A percentile compares a stretch with the other conserved stretches of the same genome.
These are phyloP conservation scores for Fusarium sublunatum DNA, from an alignment of 2,329 filamentous ascomycete species.

Conservation along the genomic window DNA sequence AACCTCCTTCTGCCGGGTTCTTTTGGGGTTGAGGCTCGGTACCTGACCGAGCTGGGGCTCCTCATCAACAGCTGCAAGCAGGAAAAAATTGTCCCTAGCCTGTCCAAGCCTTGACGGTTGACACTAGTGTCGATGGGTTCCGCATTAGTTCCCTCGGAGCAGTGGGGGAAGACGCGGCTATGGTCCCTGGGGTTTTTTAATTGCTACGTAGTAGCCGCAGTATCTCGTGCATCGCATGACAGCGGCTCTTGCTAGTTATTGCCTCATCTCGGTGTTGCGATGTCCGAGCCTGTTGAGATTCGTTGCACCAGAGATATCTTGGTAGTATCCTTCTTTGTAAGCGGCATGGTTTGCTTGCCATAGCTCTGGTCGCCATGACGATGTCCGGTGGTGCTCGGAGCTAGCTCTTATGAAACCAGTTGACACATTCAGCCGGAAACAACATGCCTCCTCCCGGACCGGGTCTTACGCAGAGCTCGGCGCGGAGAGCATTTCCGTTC, in stretches of 20 bases:
- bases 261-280: slow-evolving; percentile 38
- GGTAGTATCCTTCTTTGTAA: slow-evolving; percentile 2
- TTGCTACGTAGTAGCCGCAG: slow-evolving; percentile 10
- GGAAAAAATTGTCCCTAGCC: slow-evolving; percentile 32
- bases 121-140: slow-evolving; percentile 37
- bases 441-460: slow-evolving; percentile 23
- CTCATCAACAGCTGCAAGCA: slow-evolving; percentile 37
- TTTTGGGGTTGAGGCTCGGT: slow-evolving; percentile 38
- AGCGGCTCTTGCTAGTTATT: slow-evolving; percentile 22
- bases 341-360: slow-evolving; percentile 6
- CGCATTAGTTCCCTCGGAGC: slow-evolving; percentile 30
- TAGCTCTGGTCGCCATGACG: not conserved
- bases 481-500: slow-evolving; percentile 44
- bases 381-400: not conserved
- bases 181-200: slow-evolving; percentile 19
- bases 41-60: slow-evolving; percentile 46
- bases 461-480: slow-evolving; percentile 38
- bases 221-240: slow-evolving; percentile 31
- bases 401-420: slow-evolving; percentile 16
- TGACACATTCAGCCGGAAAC: slow-evolving; percentile 16
- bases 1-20: slow-evolving; percentile 29
- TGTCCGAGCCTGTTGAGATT: slow-evolving; percentile 24
- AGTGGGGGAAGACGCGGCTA: slow-evolving; percentile 28
- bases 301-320: slow-evolving; percentile 2
- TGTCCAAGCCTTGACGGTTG: slow-evolving; percentile 39